phyloP scores from a whole-genome alignment of 2,329 filamentous ascomycete genomes.

The Sclerotinia minor region DNA sequence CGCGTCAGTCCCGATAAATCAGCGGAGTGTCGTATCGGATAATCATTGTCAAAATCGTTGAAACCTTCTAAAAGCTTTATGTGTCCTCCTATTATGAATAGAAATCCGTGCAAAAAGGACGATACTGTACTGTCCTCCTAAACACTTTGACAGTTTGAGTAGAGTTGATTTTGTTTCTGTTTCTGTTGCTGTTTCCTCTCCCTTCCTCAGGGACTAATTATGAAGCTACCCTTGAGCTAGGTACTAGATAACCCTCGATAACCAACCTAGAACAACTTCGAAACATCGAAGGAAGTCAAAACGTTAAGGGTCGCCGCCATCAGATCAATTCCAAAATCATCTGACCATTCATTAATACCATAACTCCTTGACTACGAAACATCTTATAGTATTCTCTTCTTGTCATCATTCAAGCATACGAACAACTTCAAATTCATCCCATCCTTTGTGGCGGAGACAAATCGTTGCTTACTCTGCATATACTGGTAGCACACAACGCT shows the following conservation, averaged over 20 bases:
- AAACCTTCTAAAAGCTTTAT: too few relatives aligned
- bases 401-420: not conserved
- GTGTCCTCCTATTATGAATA: too few relatives aligned
- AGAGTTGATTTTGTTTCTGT: too few relatives aligned
- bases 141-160: too few relatives aligned
- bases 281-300: slow-evolving; percentile 22
- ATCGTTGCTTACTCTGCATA: not conserved
- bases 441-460: slow-evolving; percentile 9
- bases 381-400: not conserved
- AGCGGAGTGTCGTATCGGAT: too few relatives aligned
- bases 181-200: too few relatives aligned
- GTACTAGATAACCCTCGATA: not conserved
- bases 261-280: slow-evolving; percentile 25
- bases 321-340: slow-evolving; percentile 17
- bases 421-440: not conserved
- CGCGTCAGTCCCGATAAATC: too few relatives aligned
- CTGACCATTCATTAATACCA: not conserved
- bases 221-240: too few relatives aligned
- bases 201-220: too few relatives aligned
- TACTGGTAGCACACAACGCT: not conserved
- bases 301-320: slow-evolving; percentile 5
- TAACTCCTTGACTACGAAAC: not conserved
- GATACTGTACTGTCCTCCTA: too few relatives aligned
- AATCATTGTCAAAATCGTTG: too few relatives aligned
- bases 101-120: too few relatives aligned